Base-by-base conservation (phyloP, 306 rosid genomes). In the Quercus aquifolioides region DNA sequence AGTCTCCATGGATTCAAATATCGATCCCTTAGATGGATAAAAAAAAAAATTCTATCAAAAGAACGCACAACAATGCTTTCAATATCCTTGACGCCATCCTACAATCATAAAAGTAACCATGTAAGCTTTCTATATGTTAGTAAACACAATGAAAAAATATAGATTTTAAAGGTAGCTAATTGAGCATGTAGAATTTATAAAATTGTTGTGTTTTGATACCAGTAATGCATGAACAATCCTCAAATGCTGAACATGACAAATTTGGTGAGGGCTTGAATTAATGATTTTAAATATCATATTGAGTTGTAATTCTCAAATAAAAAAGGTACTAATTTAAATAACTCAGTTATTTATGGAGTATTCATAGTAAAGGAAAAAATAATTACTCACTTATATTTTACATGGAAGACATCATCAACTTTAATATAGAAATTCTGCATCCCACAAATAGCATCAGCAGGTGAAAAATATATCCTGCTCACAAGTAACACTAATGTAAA, bases 391-490 rank as follows among this genome's bases (percentile, higher is more conserved):
- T 97, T 74, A 93, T 93, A 89, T 96, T 96, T 96, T 80, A 93
- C 98, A 78, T 96, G 98, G 81, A 96, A 92, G 83, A 91, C 99
- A 11, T 93, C 98, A 54, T 96, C 99, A 74, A 93, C 98, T 85
- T 96, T 96, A 85, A 96, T 91, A 71, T 96, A 96, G 79, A 96
- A 96, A 76, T 96, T 96, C 97, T 51, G 98, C 99, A 90, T 96
- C 98, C 98, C 98, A 96, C 71, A 82, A 82, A 57, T 85, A 57
- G 86, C 84, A 80, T 88, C 93, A 63, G 98, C 99, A 77, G 94
- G 85, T 21, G 92, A 87, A 80, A 96, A 93, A 85, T 91, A 96
- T 77, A 85, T 88, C 96, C 98, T 96, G 85, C 72, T 71, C 64
- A 70, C 1, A 30, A 74, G 54, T 52, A 80, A 73, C 52, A 52